Percentiles rank a stretch among this genome's conserved stretches.
phyloP scores from a whole-genome alignment of 192 early-diverging fungal genomes.

The Geranomyces michiganensis region DNA sequence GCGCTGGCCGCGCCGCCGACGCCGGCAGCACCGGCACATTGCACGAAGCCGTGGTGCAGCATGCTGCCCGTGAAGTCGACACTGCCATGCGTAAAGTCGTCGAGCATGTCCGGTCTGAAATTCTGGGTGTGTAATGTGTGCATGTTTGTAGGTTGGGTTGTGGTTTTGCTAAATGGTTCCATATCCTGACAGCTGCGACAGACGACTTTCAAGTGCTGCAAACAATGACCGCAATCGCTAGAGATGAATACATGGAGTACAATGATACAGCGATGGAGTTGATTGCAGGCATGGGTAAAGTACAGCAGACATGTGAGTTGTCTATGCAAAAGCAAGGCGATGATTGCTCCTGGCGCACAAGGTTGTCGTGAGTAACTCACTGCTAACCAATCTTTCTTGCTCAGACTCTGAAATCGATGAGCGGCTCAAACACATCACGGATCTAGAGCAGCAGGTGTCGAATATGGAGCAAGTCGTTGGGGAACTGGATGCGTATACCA shows the following conservation, averaged over 20 bases:
- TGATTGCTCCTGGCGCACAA: too few relatives aligned
- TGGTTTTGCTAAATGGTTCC: background rate
- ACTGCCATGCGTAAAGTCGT: constrained; percentile 8
- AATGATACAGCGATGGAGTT: constrained; percentile 24
- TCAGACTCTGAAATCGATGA: constrained; percentile 29
- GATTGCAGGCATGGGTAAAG: constrained; percentile 25
- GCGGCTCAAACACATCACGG: constrained; percentile 31
- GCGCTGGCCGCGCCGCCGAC: too few relatives aligned
- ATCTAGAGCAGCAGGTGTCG: constrained; percentile 38
- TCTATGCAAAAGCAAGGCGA: background rate
- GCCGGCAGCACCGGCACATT: background rate
- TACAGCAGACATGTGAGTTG: constrained; percentile 27
- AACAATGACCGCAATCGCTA: constrained; percentile 15
- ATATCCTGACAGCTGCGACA: constrained; percentile 7
- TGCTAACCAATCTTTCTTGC: background rate
- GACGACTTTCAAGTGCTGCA: constrained; percentile 25
- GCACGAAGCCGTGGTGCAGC: background rate
- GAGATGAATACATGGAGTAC: constrained; percentile 21
- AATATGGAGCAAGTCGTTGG: constrained; percentile 39
- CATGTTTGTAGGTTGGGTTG: too few relatives aligned
- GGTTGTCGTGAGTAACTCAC: too few relatives aligned
- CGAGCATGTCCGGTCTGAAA: constrained; percentile 10
- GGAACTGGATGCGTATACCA: constrained; percentile 43
- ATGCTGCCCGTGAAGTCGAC: constrained; percentile 3
- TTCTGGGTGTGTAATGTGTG: constrained; percentile 9